Conservation (phyloP, 2,329 filamentous ascomycete species). For the Ceratocystis harringtonii region DNA sequence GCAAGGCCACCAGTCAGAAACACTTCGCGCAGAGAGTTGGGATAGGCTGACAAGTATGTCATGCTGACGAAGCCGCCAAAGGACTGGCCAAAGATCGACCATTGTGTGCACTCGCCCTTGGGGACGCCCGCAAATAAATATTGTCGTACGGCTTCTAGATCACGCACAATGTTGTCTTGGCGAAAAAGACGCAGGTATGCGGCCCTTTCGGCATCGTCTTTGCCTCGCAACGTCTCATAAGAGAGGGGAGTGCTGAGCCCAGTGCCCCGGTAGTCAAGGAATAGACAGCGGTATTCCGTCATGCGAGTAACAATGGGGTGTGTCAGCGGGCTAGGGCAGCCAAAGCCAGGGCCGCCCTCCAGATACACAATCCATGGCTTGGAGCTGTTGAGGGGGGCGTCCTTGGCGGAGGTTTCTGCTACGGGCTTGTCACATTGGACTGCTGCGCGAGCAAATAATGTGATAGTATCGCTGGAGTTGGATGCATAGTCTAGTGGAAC, state of each 20-base stretch:
- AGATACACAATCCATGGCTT: slow-evolving; percentile 56
- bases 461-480: slow-evolving; percentile 45
- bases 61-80: slow-evolving; percentile 80
- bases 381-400: slow-evolving; percentile 26
- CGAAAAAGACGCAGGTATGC: slow-evolving; percentile 73
- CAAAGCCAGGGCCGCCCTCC: slow-evolving; percentile 74
- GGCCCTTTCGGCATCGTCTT: slow-evolving; percentile 52
- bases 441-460: slow-evolving; percentile 64
- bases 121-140: slow-evolving; percentile 43
- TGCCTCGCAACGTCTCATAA: slow-evolving; percentile 46
- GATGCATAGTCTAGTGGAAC: slow-evolving; percentile 62
- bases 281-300: slow-evolving; percentile 70
- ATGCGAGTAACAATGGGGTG: slow-evolving; percentile 55
- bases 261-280: slow-evolving; percentile 83
- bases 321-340: slow-evolving; percentile 60
- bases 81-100: slow-evolving; percentile 79
- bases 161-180: slow-evolving; percentile 77
- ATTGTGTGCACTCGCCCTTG: slow-evolving; percentile 50
- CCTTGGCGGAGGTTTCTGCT: slow-evolving; percentile 28
- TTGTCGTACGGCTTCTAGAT: slow-evolving; percentile 72
- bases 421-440: slow-evolving; percentile 50
- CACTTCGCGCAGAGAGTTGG: slow-evolving; percentile 62
- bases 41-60: slow-evolving; percentile 70
- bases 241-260: slow-evolving; percentile 72
- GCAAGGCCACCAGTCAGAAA: slow-evolving; percentile 77